Conservation (phyloP, 805 yeast species). For the Komagataella populi region DNA sequence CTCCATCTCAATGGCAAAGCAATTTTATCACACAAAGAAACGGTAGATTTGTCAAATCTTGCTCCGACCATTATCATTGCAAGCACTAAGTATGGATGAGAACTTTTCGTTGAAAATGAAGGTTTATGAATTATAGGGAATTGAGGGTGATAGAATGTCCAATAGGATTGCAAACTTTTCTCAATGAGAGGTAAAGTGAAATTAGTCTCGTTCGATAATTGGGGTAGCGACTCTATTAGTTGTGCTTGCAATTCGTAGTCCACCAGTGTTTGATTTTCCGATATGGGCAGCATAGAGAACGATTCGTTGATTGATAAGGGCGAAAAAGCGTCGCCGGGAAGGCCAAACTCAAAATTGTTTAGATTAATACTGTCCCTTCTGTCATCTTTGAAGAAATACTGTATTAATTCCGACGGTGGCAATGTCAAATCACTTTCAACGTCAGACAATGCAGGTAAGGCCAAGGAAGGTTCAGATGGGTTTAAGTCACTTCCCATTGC, state of each 20-base stretch:
- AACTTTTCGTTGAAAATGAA: slow-evolving; percentile 33
- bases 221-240: not conserved
- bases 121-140: slow-evolving; percentile 33
- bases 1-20: slow-evolving; percentile 30
- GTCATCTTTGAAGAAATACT: not conserved
- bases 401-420: not conserved
- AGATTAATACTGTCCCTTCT: not conserved
- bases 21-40: slow-evolving; percentile 18
- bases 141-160: slow-evolving; percentile 45
- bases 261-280: not conserved
- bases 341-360: not conserved
- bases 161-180: slow-evolving; percentile 21
- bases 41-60: slow-evolving; percentile 7
- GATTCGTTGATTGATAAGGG: not conserved
- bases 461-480: not conserved
- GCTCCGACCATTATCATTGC: slow-evolving; percentile 48
- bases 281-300: not conserved
- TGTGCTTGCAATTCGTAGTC: not conserved
- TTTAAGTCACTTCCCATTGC: not conserved
- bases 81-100: slow-evolving; percentile 37
- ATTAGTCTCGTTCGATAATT: not conserved
- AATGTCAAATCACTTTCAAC: not conserved
- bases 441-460: not conserved
- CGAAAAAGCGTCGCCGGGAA: not conserved
- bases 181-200: not conserved